These are phyloP conservation scores for Westerdykella ornata DNA, from an alignment of 2,329 filamentous ascomycete genomes.

Conservation along the genomic window DNA sequence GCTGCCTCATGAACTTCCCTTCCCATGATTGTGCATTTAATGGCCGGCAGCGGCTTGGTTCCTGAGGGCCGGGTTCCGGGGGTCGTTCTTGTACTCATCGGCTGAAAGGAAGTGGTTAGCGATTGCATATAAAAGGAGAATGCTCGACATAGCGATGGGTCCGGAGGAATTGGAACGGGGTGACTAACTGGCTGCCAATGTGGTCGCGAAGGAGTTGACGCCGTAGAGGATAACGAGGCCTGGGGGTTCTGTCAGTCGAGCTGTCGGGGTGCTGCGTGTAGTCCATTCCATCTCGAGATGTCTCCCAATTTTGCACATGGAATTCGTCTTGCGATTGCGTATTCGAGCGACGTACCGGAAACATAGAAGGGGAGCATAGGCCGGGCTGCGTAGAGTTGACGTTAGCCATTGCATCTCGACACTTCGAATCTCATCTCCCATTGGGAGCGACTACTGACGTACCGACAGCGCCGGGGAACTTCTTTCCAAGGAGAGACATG, in stretches of 20 bases:
- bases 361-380: slow-evolving; percentile 90
- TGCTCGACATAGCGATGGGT: neutral
- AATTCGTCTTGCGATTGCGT: neutral
- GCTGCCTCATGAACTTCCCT: slow-evolving; percentile 5
- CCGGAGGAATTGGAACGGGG: neutral
- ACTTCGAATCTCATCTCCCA: slow-evolving; percentile 1
- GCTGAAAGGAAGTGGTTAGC: slow-evolving; percentile 47
- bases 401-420: slow-evolving; percentile 21
- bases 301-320: neutral
- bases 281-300: slow-evolving; percentile 6
- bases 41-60: slow-evolving; percentile 25
- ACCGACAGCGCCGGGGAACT: slow-evolving; percentile 48
- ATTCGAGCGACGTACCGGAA: slow-evolving; percentile 64
- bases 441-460: slow-evolving; percentile 22
- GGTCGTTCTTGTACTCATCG: slow-evolving; percentile 96
- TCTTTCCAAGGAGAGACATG: slow-evolving; percentile 47
- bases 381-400: slow-evolving; percentile 55
- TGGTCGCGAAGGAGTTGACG: slow-evolving; percentile 74
- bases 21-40: slow-evolving; percentile 19
- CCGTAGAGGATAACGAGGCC: slow-evolving; percentile 85
- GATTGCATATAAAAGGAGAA: neutral
- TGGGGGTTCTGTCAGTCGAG: slow-evolving; percentile 37
- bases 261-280: neutral
- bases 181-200: slow-evolving; percentile 69
- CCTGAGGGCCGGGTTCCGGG: slow-evolving; percentile 62